These are phyloP conservation scores for Amborella trichopoda DNA, from an alignment of 164 flowering plant genomes.

Conservation along the genomic window DNA sequence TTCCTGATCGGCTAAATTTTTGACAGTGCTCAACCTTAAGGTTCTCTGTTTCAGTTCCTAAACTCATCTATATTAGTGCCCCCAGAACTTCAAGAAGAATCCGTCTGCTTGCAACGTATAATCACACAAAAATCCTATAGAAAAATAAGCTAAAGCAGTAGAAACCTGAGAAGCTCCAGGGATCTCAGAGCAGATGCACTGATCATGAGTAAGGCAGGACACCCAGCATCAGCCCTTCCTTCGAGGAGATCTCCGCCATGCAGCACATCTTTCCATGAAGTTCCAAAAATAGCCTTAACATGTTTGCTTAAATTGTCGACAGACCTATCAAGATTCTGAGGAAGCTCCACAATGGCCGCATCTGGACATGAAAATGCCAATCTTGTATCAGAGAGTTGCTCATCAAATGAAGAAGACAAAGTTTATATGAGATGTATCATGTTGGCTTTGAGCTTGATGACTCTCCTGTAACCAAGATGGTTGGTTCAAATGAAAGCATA, in stretches of 20 bases:
- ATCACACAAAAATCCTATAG: neutral
- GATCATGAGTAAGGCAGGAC: conserved; percentile 64
- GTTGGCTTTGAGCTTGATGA: neutral
- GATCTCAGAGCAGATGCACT: conserved; percentile 73
- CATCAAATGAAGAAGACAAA: neutral
- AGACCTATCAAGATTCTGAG: conserved; percentile 30
- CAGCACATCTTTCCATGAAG: conserved; percentile 57
- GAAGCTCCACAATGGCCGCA: conserved; percentile 38
- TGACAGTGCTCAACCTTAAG: too few relatives aligned
- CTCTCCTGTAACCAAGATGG: neutral
- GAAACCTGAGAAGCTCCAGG: conserved; percentile 70
- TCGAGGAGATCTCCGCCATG: conserved; percentile 37
- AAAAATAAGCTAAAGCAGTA: neutral
- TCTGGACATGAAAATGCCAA: conserved; percentile 21
- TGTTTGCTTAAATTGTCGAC: conserved; percentile 30
- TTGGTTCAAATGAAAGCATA: neutral
- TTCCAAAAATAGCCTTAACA: conserved; percentile 55
- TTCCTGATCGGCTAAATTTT: too few relatives aligned
- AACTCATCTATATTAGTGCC: too few relatives aligned
- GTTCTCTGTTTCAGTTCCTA: too few relatives aligned
- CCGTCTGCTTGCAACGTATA: too few relatives aligned
- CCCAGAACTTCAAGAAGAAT: too few relatives aligned
- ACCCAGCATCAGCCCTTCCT: conserved; percentile 61
- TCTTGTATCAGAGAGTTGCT: neutral
- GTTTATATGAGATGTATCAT: too few relatives aligned